Evolutionary conservation across 2,329 filamentous ascomycete genomes (phyloP).

Genomic region (Diaporthe nobilis): DNA sequence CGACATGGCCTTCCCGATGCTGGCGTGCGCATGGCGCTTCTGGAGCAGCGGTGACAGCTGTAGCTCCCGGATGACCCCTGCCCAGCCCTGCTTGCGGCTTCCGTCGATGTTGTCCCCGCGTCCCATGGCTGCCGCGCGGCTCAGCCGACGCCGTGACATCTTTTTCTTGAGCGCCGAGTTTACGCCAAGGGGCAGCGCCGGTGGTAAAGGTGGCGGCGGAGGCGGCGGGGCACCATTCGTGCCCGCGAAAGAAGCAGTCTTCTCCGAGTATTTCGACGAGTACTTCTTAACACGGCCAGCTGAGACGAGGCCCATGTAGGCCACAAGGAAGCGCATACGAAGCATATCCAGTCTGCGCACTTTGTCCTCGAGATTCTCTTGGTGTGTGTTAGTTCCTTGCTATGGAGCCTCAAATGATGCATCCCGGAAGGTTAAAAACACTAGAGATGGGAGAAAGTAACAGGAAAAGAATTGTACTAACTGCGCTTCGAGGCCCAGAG

Average conservation of each 20-base stretch:
- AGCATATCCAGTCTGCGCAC: conserved; percentile 72
- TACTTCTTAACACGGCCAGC: conserved; percentile 47
- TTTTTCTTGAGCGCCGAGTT: conserved; percentile 51
- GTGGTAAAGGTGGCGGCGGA: conserved; percentile 50
- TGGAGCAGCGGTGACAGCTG: conserved; percentile 73
- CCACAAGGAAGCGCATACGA: conserved; percentile 75
- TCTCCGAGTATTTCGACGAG: conserved; percentile 49
- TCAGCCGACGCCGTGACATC: conserved; percentile 65
- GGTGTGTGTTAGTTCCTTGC: not conserved
- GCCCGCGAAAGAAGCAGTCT: conserved; percentile 43
- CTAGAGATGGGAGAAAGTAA: not conserved
- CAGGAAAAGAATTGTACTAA: not conserved
- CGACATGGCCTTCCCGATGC: conserved; percentile 71
- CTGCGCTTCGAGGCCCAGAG: conserved; percentile 70
- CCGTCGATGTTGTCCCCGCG: conserved; percentile 65
- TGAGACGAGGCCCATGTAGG: conserved; percentile 73
- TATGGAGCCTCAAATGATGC: not conserved
- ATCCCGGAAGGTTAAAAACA: not conserved
- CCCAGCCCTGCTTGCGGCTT: conserved; percentile 70
- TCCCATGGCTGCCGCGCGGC: conserved; percentile 62
- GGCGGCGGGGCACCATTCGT: conserved; percentile 48
- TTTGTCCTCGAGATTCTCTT: conserved; percentile 66
- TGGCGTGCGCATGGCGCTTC: conserved; percentile 69
- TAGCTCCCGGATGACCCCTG: conserved; percentile 73
- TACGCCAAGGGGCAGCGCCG: conserved; percentile 58